Evolutionary conservation across 140 eudicot species (phyloP), one percentile per base, ranked within the genome.

Genomic region (Bidens hawaiensis): DNA sequence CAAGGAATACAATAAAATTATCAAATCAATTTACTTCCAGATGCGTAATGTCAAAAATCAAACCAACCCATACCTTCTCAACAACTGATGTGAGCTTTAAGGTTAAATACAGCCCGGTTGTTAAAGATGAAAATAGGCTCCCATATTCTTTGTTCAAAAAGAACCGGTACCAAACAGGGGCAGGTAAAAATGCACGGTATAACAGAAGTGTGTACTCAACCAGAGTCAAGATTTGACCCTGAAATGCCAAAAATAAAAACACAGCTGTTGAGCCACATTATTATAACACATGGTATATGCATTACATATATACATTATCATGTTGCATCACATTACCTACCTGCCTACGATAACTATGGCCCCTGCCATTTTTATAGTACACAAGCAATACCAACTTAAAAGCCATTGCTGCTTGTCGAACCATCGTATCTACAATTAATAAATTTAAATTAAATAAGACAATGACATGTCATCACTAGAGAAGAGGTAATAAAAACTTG

Each of bases 151-250:
- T 91, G 85, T 91, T 91, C 71, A 91, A 66, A 68, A 87, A 91
- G 80, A 91, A 91, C 6, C 98, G 85, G 76, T 87, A 91, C 98
- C 98, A 91, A 27, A 87, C 95, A 16, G 98, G 98, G 64, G 96
- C 78, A 13, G 98, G 98, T 64, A 91, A 80, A 72, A 91, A 77
- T 19, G 96, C 84, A 19, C 98, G 96, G 67, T 91, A 91, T 46
- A 91, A 67, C 51, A 84, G 80, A 69, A 91, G 72, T 4, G 84
- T 25, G 70, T 87, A 91, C 71, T 91, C 98, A 62, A 91, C 89
- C 64, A 87, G 75, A 76, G 98, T 91, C 74, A 91, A 70, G 87
- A 91, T 81, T 80, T 87, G 98, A 31, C 96, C 98, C 98, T 90
- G 62, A 26, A 80, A 63, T 43, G 31, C 16, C 54, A 47, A 28